Percentiles rank a stretch among this genome's conserved stretches.
These are phyloP conservation scores for Elasticomyces elasticus DNA, from an alignment of 495 filamentous ascomycete species.

Conservation along the genomic window DNA sequence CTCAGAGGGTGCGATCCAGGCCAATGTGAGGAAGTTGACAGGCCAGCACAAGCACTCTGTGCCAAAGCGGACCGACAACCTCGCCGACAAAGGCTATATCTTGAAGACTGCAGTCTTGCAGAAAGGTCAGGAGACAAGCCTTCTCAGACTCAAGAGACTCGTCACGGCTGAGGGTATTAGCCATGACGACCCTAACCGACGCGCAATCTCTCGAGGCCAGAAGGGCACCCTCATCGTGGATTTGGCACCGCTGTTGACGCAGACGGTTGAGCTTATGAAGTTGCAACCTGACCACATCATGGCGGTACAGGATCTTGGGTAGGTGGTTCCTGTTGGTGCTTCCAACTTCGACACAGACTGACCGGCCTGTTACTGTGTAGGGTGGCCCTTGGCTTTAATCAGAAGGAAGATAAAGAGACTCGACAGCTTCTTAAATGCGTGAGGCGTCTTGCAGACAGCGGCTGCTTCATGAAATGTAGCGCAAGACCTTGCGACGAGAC, in stretches of 20 bases:
- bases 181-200: constrained; percentile 9
- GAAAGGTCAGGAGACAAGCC: constrained; percentile 55
- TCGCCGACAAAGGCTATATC: constrained; percentile 73
- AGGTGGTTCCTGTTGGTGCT: too few relatives aligned
- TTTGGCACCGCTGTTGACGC: constrained; percentile 1
- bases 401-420: constrained; percentile 42
- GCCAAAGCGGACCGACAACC: constrained; percentile 64
- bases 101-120: constrained; percentile 63
- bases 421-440: constrained; percentile 56
- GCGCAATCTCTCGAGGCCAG: neutral
- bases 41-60: constrained; percentile 86
- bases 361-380: too few relatives aligned
- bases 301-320: constrained; percentile 53
- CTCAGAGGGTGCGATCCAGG: constrained; percentile 64
- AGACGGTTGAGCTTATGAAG: constrained; percentile 27
- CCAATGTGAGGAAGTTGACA: constrained; percentile 61
- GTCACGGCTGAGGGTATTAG: constrained; percentile 27
- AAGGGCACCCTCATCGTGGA: neutral
- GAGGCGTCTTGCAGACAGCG: constrained; percentile 58
- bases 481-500: constrained; percentile 43
- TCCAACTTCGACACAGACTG: too few relatives aligned
- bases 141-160: constrained; percentile 55
- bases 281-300: constrained; percentile 27
- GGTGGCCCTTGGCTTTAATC: constrained; percentile 39
- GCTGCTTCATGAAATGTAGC: constrained; percentile 57